Evolutionary conservation across 177 flowering plant genomes (phyloP).

Genomic region (Telopea speciosissima): DNA sequence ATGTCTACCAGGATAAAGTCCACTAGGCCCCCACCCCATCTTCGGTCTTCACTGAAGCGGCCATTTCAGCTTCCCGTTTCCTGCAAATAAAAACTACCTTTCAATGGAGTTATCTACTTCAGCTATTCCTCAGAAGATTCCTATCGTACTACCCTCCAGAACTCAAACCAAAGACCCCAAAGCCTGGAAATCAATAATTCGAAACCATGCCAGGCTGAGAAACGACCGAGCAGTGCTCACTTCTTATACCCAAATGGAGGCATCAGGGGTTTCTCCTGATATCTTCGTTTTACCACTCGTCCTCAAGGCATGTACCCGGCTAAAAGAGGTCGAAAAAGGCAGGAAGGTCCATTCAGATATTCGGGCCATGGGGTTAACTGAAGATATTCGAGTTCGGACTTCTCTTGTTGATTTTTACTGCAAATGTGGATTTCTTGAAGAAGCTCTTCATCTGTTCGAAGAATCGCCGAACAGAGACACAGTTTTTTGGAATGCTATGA

Average conservation of each 20-base stretch:
- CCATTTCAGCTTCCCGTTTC: not conserved
- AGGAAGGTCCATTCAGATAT: slow-evolving; percentile 23
- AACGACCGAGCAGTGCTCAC: slow-evolving; percentile 39
- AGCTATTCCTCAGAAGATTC: slow-evolving; percentile 7
- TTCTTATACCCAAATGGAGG: slow-evolving; percentile 33
- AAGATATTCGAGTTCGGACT: slow-evolving; percentile 33
- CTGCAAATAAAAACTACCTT: not conserved
- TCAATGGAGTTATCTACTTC: slow-evolving; percentile 8
- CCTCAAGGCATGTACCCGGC: slow-evolving; percentile 33
- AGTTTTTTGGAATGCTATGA: slow-evolving; percentile 50
- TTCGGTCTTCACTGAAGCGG: no score
- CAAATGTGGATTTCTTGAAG: slow-evolving; percentile 35
- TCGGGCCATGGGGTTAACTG: slow-evolving; percentile 12
- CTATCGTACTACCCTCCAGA: not conserved
- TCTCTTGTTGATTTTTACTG: slow-evolving; percentile 41
- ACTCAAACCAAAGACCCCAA: slow-evolving; percentile 19
- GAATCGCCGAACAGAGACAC: slow-evolving; percentile 28
- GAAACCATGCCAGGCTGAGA: slow-evolving; percentile 31
- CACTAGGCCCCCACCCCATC: no score
- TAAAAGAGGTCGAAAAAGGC: slow-evolving; percentile 28
- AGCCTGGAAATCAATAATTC: slow-evolving; percentile 34
- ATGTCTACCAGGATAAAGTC: no score
- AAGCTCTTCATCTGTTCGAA: slow-evolving; percentile 38
- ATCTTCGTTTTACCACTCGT: slow-evolving; percentile 24
- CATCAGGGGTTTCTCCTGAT: slow-evolving; percentile 22